Percentiles rank a stretch among this genome's conserved stretches.
Conservation (phyloP, 805 yeast species). For the Saccharomyces paradoxus region DNA sequence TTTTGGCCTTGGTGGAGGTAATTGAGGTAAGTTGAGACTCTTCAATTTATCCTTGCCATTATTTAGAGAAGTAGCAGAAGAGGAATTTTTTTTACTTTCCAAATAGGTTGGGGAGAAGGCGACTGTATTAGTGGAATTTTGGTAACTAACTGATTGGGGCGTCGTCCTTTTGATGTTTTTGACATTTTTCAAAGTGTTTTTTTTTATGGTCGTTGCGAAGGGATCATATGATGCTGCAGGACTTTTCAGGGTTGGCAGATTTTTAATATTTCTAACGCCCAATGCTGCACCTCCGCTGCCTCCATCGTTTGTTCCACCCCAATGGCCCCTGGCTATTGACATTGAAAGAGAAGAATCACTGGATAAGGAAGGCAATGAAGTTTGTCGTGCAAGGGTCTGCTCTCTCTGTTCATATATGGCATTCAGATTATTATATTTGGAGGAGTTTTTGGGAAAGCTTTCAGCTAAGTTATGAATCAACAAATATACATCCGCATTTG, state of each 20-base stretch:
- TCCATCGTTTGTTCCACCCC: slow-evolving; percentile 21
- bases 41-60: slow-evolving; percentile 13
- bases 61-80: slow-evolving; percentile 14
- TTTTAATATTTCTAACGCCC: slow-evolving; percentile 5
- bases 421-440: slow-evolving; percentile 35
- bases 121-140: slow-evolving; percentile 16
- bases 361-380: slow-evolving; percentile 22
- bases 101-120: slow-evolving; percentile 26
- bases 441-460: slow-evolving; percentile 41
- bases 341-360: slow-evolving; percentile 14
- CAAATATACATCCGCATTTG: slow-evolving; percentile 44
- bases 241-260: slow-evolving; percentile 30
- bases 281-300: slow-evolving; percentile 3
- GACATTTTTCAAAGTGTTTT: background rate
- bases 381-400: slow-evolving; percentile 15
- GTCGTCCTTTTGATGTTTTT: slow-evolving; percentile 1
- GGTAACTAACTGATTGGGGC: background rate
- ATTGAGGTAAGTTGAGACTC: slow-evolving; percentile 40
- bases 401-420: slow-evolving; percentile 25
- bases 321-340: slow-evolving; percentile 20
- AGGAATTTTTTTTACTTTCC: slow-evolving; percentile 17
- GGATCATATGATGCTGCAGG: slow-evolving; percentile 17
- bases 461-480: slow-evolving; percentile 56
- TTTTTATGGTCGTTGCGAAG: slow-evolving; percentile 8
- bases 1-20: slow-evolving; percentile 30